phyloP scores from a whole-genome alignment of 2,329 filamentous ascomycete genomes.

The Boeremia lycopersici region DNA sequence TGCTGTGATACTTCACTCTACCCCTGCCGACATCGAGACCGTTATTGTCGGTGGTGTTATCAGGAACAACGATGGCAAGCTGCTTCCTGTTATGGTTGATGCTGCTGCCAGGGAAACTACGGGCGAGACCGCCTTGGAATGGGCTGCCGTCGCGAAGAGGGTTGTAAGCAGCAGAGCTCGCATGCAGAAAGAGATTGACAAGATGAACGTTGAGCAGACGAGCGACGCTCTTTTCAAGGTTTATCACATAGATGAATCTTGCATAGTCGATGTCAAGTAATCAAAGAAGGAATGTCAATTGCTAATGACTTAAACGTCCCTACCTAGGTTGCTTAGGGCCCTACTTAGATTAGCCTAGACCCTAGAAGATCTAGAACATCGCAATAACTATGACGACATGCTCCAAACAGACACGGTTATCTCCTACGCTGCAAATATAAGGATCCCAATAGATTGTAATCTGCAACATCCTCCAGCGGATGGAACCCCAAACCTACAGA shows the following conservation, averaged over 20 bases:
- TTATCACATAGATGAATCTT: slow-evolving; percentile 30
- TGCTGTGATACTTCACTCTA: slow-evolving; percentile 52
- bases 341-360: too few relatives aligned
- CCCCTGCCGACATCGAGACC: slow-evolving; percentile 49
- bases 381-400: too few relatives aligned
- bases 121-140: slow-evolving; percentile 27
- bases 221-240: slow-evolving; percentile 18
- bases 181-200: slow-evolving; percentile 40
- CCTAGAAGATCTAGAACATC: too few relatives aligned
- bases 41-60: slow-evolving; percentile 54
- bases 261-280: slow-evolving; percentile 10
- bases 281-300: background rate
- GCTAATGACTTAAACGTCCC: background rate
- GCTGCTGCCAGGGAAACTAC: slow-evolving; percentile 21
- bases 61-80: slow-evolving; percentile 45
- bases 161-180: slow-evolving; percentile 34
- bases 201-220: slow-evolving; percentile 36
- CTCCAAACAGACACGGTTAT: too few relatives aligned
- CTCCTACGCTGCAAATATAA: too few relatives aligned
- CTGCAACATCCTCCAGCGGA: too few relatives aligned
- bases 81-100: slow-evolving; percentile 35
- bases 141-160: slow-evolving; percentile 40
- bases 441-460: too few relatives aligned
- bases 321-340: too few relatives aligned
- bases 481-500: too few relatives aligned